Base-by-base conservation (phyloP, 1,139 yeast species). In the Pichia sp. region DNA sequence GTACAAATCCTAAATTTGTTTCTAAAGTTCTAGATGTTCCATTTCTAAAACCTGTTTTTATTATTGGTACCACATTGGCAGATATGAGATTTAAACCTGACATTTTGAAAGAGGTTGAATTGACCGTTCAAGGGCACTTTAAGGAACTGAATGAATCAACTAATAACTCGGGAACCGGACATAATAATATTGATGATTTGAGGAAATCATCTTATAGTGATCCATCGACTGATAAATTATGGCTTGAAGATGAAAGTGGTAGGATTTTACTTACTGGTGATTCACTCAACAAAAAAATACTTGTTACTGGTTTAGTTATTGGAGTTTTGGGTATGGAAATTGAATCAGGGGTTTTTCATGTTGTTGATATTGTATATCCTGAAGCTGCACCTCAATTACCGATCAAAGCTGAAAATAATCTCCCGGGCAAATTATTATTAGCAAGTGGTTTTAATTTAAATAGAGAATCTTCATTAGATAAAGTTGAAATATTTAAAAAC, bases 191-290 rank as follows among this genome's bases (percentile, higher is more conserved):
- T 18, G 63, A 64, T 36, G 47, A 52, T 68, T 45, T 65, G 60
- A 46, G 72, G 64, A 34, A 67, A 8, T 49, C 68, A 22, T 70
- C 76, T 33, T 83, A 82, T 56, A 71, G 76, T 30, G 85, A 78
- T 56, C 75, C 80, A 0, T 79, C 75, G 1, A 73, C 82, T 25
- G 88, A 83, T 60, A 76, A 73, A 55, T 62, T 87, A 27, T 80
- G 84, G 84, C 67, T 95, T 45, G 99, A 93, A 67, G 99, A 95
- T 68, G 98, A 91, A 64, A 83, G 93, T 49, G 99, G 99, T 6
- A 74, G 99, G 48, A 84, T 95, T 13, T 68, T 81, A 31, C 71
- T 93, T 34, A 81, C 80, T 48, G 95, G 96, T 34, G 84, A 81
- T 38, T 73, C 77, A 22, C 34, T 68, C 3, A 67, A 63, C 7